Evolutionary conservation across 352 stramenopile species (phyloP), one percentile per base, ranked within the genome.

Genomic region (Pythium phragmiticola): DNA sequence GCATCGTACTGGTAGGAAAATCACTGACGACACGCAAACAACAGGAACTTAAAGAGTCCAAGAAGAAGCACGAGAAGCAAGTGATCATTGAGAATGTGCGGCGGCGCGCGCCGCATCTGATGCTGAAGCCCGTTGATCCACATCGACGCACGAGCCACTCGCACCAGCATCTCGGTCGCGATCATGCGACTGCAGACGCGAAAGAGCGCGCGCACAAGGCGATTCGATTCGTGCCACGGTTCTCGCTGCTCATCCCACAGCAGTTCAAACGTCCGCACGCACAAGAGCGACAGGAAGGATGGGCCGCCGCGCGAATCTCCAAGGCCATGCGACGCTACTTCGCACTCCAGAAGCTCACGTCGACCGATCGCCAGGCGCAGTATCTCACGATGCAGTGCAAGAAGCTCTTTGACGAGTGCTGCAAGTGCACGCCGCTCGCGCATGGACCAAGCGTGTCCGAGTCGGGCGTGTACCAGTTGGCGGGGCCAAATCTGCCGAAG

Each of bases 341-440:
- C 45, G 68, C 72, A 34, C 73, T 88, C 52, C 72, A 86, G 16
- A 52, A 77, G 14, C 47, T 88, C 11, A 57, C 72, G n/a, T 39
- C 63, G 49, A 58, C 78, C 19, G 82, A 68, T 16, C 60, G 69
- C 14, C 61, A 76, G 33, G 72, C 80, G 11, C 62, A 86, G n/a
- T 76, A 87, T 53, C 68, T 89, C 0, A 66, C 63, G 5, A 58
- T 71, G 42, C 82, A 89, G 59, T 86, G 75, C 64, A 92, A 89
- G 55, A 76, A 77, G 23, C 69, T 93, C 3, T 93, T 88, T 54
- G 79, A 90, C 8, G 82, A 93, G 60, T 93, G 84, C 59, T 87
- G 82, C 58, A 80, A 83, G 62, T 90, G 82, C 37, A 74, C 64
- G 1, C 80, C 78, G 12, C 68, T 92, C 5, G 68, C 78, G 4